Conservation (phyloP, 2,329 filamentous ascomycete species). For the Ceratocystis albifundus region DNA sequence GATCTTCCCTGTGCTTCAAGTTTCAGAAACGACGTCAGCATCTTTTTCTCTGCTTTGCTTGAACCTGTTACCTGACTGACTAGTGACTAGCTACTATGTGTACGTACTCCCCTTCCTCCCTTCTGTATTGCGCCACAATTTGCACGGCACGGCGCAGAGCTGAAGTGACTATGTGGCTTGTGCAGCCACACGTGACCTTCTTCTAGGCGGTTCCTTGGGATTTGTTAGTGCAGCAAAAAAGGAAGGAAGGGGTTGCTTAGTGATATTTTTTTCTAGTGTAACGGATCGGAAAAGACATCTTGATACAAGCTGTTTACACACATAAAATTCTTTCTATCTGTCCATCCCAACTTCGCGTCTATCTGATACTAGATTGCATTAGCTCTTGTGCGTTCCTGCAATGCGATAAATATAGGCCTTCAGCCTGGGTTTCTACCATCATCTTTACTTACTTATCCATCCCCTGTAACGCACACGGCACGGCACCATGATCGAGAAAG, state of each 20-base stretch:
- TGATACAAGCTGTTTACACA: neutral
- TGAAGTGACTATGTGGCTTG: neutral
- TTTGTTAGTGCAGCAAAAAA: neutral
- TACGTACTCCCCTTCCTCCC: neutral
- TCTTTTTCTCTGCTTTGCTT: constrained; percentile 2
- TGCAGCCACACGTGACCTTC: constrained; percentile 2
- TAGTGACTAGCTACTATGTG: neutral
- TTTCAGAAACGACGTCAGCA: constrained; percentile 10
- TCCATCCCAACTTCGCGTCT: too few species aligned
- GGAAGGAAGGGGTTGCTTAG: too few species aligned
- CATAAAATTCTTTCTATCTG: too few species aligned
- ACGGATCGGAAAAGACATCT: neutral
- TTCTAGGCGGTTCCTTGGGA: neutral
- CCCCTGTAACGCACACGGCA: too few species aligned
- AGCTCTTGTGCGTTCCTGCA: too few species aligned
- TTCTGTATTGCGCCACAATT: constrained; percentile 5
- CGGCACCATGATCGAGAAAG: constrained; percentile 32
- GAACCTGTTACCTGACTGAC: neutral
- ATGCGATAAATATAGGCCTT: too few species aligned
- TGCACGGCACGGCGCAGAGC: neutral
- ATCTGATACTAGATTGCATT: too few species aligned
- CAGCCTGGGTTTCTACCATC: too few species aligned
- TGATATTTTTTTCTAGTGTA: constrained; percentile 2
- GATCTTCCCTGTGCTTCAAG: neutral
- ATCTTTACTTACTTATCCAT: too few species aligned